A percentile compares a stretch with the other conserved stretches of the same genome.
phyloP scores from a whole-genome alignment of 108 stramenopile genomes.

The Schizochytrium sp. region DNA sequence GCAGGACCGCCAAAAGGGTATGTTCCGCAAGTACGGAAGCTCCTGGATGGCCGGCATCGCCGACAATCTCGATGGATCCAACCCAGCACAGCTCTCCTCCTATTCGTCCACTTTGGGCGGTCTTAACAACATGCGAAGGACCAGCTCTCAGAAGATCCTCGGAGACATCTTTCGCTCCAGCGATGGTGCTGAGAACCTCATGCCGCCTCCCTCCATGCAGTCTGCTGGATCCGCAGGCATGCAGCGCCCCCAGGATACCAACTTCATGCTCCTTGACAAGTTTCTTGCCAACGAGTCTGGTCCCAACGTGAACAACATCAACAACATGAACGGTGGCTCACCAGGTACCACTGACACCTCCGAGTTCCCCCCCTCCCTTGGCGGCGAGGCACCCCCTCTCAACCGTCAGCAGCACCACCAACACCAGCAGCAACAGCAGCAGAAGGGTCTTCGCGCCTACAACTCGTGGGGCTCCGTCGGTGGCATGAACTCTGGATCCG shows the following conservation, averaged over 20 bases:
- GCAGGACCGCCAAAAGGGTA: slow-evolving; percentile 53
- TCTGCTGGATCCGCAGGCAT: too few relatives aligned
- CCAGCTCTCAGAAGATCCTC: slow-evolving; percentile 8
- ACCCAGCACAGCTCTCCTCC: not conserved
- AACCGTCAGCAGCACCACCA: not conserved
- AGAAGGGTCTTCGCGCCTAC: slow-evolving; percentile 8
- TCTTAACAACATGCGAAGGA: not conserved
- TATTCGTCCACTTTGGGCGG: not conserved
- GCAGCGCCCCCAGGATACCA: slow-evolving; percentile 6
- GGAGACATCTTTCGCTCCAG: not conserved
- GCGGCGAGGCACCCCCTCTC: slow-evolving; percentile 23
- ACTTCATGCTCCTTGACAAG: slow-evolving; percentile 33
- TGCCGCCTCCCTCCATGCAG: not conserved
- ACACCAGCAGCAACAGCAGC: slow-evolving; percentile 21
- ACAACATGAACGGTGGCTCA: not conserved
- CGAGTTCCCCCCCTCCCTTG: slow-evolving; percentile 40
- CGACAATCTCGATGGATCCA: not conserved
- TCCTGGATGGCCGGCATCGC: slow-evolving; percentile 36
- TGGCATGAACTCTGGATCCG: not conserved
- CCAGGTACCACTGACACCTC: not conserved
- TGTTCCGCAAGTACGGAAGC: slow-evolving; percentile 52
- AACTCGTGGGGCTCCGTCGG: slow-evolving; percentile 54
- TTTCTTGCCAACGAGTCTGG: not conserved
- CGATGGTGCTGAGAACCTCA: not conserved
- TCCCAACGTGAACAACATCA: slow-evolving; percentile 24